Conservation (phyloP, 768 basidiomycete genomes). For the Tulasnella sp. region DNA sequence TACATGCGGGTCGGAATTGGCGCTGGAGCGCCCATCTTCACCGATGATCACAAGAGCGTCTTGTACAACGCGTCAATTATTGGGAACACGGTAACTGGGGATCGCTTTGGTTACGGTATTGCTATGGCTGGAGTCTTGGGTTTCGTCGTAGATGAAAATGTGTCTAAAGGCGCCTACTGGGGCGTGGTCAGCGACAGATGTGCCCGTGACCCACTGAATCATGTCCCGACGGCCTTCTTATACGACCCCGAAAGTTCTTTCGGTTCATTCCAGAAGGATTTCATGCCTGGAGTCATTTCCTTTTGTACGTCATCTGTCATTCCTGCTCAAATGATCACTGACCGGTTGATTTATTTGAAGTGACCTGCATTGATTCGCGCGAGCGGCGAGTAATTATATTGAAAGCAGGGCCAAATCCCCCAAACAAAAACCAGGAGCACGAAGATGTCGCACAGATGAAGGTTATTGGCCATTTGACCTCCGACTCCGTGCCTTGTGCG, state of each 20-base stretch:
- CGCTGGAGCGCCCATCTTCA: neutral
- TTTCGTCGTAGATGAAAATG: neutral
- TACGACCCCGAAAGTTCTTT: neutral
- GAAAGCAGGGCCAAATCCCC: neutral
- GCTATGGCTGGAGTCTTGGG: neutral
- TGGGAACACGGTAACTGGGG: neutral
- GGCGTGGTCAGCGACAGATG: neutral
- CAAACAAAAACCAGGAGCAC: neutral
- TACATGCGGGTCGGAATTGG: neutral
- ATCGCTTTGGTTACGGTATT: neutral
- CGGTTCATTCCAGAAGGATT: neutral
- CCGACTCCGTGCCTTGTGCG: neutral
- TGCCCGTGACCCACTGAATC: neutral
- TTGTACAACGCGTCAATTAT: neutral
- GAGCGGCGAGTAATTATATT: neutral
- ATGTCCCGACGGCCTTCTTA: neutral
- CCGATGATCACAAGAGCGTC: neutral
- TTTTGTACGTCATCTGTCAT: neutral
- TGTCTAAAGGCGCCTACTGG: neutral
- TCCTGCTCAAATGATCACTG: too few relatives aligned
- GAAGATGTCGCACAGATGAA: neutral
- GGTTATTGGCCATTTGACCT: neutral
- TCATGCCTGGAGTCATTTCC: neutral
- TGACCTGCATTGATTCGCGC: neutral
- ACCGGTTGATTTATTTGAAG: neutral